Conservation (phyloP, 306 rosid genomes). For the Trifolium subterraneum region DNA sequence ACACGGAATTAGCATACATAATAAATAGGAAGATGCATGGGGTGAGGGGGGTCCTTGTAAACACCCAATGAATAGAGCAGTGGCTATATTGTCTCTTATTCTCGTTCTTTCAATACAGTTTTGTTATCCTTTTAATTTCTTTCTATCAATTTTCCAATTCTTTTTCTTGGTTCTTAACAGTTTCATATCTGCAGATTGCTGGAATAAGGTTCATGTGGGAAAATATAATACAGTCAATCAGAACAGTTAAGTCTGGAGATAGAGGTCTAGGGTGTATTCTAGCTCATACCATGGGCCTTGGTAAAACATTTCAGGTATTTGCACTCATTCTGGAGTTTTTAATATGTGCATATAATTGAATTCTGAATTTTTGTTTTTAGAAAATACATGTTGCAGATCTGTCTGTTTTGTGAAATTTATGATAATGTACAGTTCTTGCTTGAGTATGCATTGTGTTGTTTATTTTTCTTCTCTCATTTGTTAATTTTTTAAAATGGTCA, state of each 20-base stretch:
- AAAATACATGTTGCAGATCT: slow-evolving; percentile 16
- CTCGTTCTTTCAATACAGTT: background rate
- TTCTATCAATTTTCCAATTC: slow-evolving; percentile 13
- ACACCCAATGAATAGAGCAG: background rate
- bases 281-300: slow-evolving; percentile 99
- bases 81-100: background rate
- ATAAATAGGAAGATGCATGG: slow-evolving; percentile 1
- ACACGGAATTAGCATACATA: background rate
- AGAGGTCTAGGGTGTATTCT: slow-evolving; percentile 99
- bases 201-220: slow-evolving; percentile 99
- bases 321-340: slow-evolving; percentile 27
- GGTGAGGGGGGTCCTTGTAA: slow-evolving; percentile 7
- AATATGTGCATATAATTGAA: slow-evolving; percentile 14
- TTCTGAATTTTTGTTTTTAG: slow-evolving; percentile 17
- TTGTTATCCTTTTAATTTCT: background rate
- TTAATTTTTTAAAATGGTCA: background rate
- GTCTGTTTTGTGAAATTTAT: slow-evolving; percentile 12
- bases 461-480: background rate
- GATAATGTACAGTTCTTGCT: slow-evolving; percentile 23
- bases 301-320: slow-evolving; percentile 96
- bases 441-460: background rate
- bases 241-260: slow-evolving; percentile 90
- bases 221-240: slow-evolving; percentile 89
- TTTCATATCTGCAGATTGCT: slow-evolving; percentile 60
- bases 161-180: slow-evolving; percentile 15